Base-by-base conservation (phyloP, 192 early-diverging fungal genomes). In the Lobosporangium transversale region DNA sequence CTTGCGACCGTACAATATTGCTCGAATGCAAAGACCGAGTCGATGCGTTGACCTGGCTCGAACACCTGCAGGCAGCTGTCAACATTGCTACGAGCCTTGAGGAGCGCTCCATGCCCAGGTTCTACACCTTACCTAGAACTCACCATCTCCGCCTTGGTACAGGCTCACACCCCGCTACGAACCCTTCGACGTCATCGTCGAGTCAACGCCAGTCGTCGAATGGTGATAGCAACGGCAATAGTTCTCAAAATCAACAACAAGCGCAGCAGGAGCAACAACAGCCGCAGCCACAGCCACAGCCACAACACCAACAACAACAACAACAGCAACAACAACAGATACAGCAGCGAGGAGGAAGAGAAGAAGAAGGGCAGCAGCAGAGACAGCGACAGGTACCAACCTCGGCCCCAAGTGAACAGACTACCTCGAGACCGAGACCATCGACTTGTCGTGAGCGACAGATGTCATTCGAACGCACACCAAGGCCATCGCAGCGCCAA, bases 51-150 rank as follows among this genome's bases (percentile, higher is more conserved):
- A 66, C 70, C 0, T 86, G 82, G 82, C 58, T 86, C 2, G 80
- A 83, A 36, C 70, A 79, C 17, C 45, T 86, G 30, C 82, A 86
- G 53, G 78, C 84, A 4, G 81, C 84, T 0, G 62, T 64, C 27
- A 86, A 86, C 62, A 80, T 86, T n/a, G 80, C 82, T 8, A 65
- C 62, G 2, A 81, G 80, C 31, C 53, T 86, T 30, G 84, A 86
- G 37, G 59, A 68, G 4, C 53, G 84, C 5, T 58, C 32, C 21
- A 86, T 86, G 84, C 84, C 84, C 9, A 66, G 65, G 29, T 84
- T 86, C 52, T 71, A 80, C 44, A 84, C 82, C 12, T 45, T 80
- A n/a, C 63, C 80, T 18, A 33, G 80, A 23, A 53, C 64, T 4
- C 70, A 60, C n/a, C 45, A 35, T 32, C 26, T 35, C 15, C 4